Base-by-base conservation (phyloP, 306 rosid species). In the Calophaca sinica region DNA sequence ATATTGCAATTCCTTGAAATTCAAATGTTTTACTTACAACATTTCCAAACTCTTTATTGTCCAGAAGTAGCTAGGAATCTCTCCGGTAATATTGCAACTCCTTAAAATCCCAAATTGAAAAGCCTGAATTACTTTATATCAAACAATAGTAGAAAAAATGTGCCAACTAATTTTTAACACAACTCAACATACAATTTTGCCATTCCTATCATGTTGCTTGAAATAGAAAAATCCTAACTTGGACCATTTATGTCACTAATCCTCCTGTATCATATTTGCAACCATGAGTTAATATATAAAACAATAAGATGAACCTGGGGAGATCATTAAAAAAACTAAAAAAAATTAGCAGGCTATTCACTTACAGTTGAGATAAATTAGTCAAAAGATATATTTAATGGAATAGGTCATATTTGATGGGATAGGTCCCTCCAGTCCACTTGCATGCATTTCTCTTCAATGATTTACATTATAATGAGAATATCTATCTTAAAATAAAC, bases 371-470 rank as follows among this genome's bases (percentile, higher is more conserved):
- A 45, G 1, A 1, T 76, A 93, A 77, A 64, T 85, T 84, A 69
- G 36, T 81, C 88, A 93, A 76, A 55, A 57, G 92, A 89, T 70
- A 93, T 81, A n/a, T 78, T 82, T 59, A 86, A 76, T 3, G 97
- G 96, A 73, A 89, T 89, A 53, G 94, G 92, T 73, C 74, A 93
- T n/a, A n/a, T n/a, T n/a, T n/a, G n/a, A n/a, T n/a, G 87, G n/a
- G n/a, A n/a, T n/a, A n/a, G n/a, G n/a, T n/a, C n/a, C n/a, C n/a
- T n/a, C n/a, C n/a, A n/a, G n/a, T 87, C 98, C 98, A 84, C 93
- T 91, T 33, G 84, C 97, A 81, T 82, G 89, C 81, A 93, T 84
- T 71, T 91, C 91, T 85, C 98, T 93, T 42, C 82, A 85, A 44
- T 65, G 28, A 82, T 63, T 65, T 48, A 76, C 62, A 68, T 71